phyloP scores from a whole-genome alignment of 2,329 filamentous ascomycete genomes.

The Fonsecaea multimorphosa region DNA sequence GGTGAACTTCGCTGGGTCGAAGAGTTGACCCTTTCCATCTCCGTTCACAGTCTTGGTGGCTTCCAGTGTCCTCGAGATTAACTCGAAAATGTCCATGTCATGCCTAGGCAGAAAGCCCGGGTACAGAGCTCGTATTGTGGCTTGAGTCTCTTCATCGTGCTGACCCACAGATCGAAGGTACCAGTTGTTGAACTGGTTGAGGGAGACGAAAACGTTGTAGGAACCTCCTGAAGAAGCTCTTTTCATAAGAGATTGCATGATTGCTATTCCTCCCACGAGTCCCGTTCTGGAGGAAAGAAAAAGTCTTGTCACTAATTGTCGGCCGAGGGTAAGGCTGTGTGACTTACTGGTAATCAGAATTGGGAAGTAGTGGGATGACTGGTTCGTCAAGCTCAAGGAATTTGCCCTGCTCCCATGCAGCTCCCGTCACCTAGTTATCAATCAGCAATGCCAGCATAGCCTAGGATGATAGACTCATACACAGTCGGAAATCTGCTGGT shows the following conservation, averaged over 20 bases:
- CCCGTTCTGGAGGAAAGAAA: constrained; percentile 60
- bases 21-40: neutral
- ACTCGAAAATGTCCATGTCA: neutral
- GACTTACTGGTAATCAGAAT: constrained; percentile 57
- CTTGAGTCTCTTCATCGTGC: neutral
- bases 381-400: constrained; percentile 44
- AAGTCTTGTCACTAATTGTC: too few relatives aligned
- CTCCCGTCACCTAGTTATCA: constrained; percentile 39
- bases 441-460: too few relatives aligned
- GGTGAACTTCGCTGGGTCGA: neutral
- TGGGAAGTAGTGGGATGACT: constrained; percentile 56
- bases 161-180: neutral
- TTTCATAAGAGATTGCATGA: constrained; percentile 59
- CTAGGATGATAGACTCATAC: constrained; percentile 27
- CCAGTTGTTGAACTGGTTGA: neutral
- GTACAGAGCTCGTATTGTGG: neutral
- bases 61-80: neutral
- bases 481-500: constrained; percentile 59
- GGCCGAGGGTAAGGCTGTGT: too few relatives aligned
- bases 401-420: constrained; percentile 45
- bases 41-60: neutral
- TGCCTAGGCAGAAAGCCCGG: neutral
- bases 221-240: neutral
- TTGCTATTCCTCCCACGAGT: constrained; percentile 72
- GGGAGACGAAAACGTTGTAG: neutral